A percentile compares a stretch with the other conserved stretches of the same genome.
Evolutionary conservation across 257 asterid genomes (phyloP).

Genomic region (Handroanthus guayacan): DNA sequence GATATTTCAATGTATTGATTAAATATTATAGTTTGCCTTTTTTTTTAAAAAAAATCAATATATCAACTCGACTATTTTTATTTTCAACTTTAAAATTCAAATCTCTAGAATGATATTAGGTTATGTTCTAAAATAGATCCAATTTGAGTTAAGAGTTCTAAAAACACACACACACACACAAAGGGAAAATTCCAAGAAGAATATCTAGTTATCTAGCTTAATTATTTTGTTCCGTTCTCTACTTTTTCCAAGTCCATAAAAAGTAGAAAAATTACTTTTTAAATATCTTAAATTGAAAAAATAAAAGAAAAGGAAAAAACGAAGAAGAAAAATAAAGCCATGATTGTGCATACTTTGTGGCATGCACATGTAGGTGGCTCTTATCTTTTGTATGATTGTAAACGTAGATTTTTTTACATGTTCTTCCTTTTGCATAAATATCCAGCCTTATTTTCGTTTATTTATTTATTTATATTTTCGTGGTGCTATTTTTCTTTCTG

Average conservation of each 20-base stretch:
- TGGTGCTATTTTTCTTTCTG: neutral
- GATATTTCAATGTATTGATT: too few species aligned
- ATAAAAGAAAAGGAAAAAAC: neutral
- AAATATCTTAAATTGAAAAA: neutral
- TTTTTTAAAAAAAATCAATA: too few species aligned
- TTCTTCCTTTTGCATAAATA: neutral
- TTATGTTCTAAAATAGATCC: too few species aligned
- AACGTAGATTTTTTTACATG: neutral
- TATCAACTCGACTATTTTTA: too few species aligned
- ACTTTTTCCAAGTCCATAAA: slow-evolving; percentile 7
- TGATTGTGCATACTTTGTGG: neutral
- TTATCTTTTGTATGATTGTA: neutral
- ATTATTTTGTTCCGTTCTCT: neutral
- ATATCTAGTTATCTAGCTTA: neutral
- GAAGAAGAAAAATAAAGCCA: neutral
- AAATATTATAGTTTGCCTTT: too few species aligned
- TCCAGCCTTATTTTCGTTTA: neutral
- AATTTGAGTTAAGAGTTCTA: too few species aligned
- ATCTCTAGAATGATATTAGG: too few species aligned
- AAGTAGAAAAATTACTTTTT: neutral
- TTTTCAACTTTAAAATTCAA: too few species aligned
- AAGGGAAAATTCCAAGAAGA: neutral
- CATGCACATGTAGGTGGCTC: neutral
- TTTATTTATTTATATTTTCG: neutral
- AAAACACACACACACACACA: too few species aligned